Evolutionary conservation across 2,329 filamentous ascomycete species (phyloP).

Genomic region (Rutstroemia sydowiana): DNA sequence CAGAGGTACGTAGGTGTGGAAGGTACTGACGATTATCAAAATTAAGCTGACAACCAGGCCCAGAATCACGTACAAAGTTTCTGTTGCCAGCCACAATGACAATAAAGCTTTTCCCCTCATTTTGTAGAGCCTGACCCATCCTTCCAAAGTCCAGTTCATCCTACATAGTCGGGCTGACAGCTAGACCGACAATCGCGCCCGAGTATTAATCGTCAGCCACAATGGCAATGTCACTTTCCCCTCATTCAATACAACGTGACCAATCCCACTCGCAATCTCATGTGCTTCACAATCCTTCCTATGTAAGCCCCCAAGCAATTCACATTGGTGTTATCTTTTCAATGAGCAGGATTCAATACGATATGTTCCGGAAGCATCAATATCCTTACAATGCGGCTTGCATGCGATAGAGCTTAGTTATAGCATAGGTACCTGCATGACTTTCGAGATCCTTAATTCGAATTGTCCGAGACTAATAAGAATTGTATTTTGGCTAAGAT

Average conservation of each 20-base stretch:
- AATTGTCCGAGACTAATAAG: not conserved
- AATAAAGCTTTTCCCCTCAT: no score
- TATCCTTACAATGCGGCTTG: not conserved
- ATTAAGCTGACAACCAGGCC: no score
- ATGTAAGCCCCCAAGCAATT: not conserved
- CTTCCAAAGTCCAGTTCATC: no score
- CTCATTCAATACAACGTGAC: not conserved
- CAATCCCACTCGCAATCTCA: not conserved
- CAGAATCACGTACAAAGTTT: no score
- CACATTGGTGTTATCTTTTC: not conserved
- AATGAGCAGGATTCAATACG: not conserved
- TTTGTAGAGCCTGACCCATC: no score
- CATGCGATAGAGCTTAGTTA: not conserved
- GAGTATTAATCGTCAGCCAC: not conserved
- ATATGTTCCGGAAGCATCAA: not conserved
- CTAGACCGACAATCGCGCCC: not conserved
- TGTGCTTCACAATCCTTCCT: not conserved
- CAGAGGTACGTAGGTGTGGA: no score
- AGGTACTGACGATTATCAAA: no score
- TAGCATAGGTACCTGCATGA: no score
- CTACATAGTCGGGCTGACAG: not conserved
- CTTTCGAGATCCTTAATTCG: no score
- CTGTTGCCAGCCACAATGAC: no score
- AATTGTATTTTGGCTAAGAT: not conserved
- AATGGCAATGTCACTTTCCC: not conserved